Percentiles rank a stretch among this genome's conserved stretches.
These are phyloP conservation scores for Penicillium pancosmium DNA, from an alignment of 495 filamentous ascomycete genomes.

Conservation along the genomic window DNA sequence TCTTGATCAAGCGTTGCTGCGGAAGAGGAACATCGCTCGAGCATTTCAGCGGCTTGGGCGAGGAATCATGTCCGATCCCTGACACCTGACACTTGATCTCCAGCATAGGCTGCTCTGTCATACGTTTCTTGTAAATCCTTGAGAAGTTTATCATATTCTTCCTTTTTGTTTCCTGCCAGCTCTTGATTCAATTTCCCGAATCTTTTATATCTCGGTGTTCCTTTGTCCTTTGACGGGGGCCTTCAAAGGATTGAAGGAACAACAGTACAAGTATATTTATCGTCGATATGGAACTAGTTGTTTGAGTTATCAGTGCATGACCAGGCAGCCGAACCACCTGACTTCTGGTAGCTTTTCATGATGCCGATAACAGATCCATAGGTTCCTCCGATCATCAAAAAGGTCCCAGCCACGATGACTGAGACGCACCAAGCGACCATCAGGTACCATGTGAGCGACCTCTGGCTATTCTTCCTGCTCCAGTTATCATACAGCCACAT, in stretches of 20 bases:
- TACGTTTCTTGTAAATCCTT: slow-evolving; percentile 28
- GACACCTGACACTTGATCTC: slow-evolving; percentile 30
- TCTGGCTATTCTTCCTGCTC: too few species aligned
- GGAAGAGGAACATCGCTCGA: slow-evolving; percentile 24
- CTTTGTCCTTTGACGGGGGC: slow-evolving; percentile 21
- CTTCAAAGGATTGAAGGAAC: slow-evolving; percentile 20
- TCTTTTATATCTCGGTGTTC: slow-evolving; percentile 27
- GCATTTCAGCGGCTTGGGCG: slow-evolving; percentile 24
- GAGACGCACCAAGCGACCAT: too few species aligned
- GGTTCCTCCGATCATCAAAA: too few species aligned
- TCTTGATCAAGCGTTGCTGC: slow-evolving; percentile 35
- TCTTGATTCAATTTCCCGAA: slow-evolving; percentile 31
- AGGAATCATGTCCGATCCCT: slow-evolving; percentile 19
- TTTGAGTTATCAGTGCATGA: too few species aligned
- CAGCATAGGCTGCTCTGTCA: slow-evolving; percentile 31
- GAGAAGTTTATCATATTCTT: slow-evolving; percentile 28
- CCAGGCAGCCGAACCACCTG: too few species aligned
- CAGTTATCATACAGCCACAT: too few species aligned
- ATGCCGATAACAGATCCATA: too few species aligned
- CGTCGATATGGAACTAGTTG: too few species aligned
- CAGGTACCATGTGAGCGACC: too few species aligned
- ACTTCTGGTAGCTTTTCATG: too few species aligned
- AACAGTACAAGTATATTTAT: too few species aligned
- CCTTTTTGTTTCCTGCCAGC: slow-evolving; percentile 26
- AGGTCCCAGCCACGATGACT: too few species aligned